Percentiles rank a stretch among this genome's conserved stretches.
Conservation (phyloP, 176 grass and related monocot species). For the Avena sativa region DNA sequence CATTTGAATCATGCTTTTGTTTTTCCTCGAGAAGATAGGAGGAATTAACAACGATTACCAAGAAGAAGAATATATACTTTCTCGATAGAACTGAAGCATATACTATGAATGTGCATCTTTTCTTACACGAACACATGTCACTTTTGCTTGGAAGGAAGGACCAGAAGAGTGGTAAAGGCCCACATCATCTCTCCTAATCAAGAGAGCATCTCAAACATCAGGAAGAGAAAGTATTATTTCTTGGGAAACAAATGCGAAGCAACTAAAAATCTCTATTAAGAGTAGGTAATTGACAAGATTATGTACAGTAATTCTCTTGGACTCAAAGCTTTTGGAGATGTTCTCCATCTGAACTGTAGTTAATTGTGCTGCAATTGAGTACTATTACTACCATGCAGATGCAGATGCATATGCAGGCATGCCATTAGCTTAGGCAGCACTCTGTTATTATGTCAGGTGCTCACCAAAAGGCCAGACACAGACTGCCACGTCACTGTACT, state of each 20-base stretch:
- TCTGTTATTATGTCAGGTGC: constrained; percentile 42
- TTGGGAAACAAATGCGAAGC: background rate
- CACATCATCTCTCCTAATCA: background rate
- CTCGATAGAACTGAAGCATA: constrained; percentile 35
- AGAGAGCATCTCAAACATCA: background rate
- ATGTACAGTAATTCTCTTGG: background rate
- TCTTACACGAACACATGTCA: constrained; percentile 34
- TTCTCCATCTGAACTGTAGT: constrained; percentile 17
- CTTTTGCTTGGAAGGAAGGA: constrained; percentile 32
- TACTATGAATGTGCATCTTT: constrained; percentile 24
- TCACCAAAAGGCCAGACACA: constrained; percentile 37
- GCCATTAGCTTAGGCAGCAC: constrained; percentile 47
- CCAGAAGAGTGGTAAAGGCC: constrained; percentile 5
- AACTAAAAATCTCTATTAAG: background rate
- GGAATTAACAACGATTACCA: constrained; percentile 35
- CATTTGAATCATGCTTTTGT: background rate
- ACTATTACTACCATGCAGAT: constrained; percentile 1
- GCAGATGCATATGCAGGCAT: constrained; percentile 8
- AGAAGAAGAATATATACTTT: constrained; percentile 42
- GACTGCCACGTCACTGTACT: constrained; percentile 18
- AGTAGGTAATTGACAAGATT: background rate
- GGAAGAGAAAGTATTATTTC: background rate
- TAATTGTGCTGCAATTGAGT: constrained; percentile 16
- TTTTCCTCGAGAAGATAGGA: constrained; percentile 39
- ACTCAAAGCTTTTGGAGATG: background rate